Base-by-base conservation (phyloP, 163 green algal species). In the Prototheca wickerhamii region DNA sequence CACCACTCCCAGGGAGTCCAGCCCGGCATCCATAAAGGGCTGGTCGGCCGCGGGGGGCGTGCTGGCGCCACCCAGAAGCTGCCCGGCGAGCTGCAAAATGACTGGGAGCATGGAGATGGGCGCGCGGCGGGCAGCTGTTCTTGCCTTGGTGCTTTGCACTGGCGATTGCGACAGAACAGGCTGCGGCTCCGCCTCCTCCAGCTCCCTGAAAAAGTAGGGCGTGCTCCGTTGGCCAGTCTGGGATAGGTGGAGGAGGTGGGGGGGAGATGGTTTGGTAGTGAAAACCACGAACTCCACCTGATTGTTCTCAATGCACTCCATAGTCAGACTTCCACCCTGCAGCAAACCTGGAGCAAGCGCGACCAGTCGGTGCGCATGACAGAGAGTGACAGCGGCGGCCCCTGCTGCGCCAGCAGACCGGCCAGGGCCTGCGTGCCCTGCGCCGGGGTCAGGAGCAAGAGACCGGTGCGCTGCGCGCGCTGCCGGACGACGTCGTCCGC, bases 1-100 rank as follows among this genome's bases (percentile, higher is more conserved):
- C 28, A 91, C 82, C 6, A 34, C 57, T 37, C 78, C 82, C 4
- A 89, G 54, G 2, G 82, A 89, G 64, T 90, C 83, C 40, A 91
- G 60, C 6, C 84, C 84, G 26, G 79, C 76, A 56, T 76, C 79
- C 83, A 88, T 87, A 8, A 91, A 72, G 0, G 77, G 77, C 60
- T 80, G 52, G 12, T 49, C 34, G 10, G 42, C 34, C 4, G n/a
- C 46, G 15, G 71, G 52, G 29, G 40, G 3, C 3, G 52, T 17
- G 28, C 72, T 65, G 32, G 59, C n/a, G 23, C 35, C 61, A 28
- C n/a, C 29, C 33, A 28, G 7, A 10, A 56, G 32, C 32, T 37
- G 8, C 23, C 3, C 25, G 8, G 23, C 52, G 8, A 12, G 23
- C 23, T 25, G 23, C 49, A 26, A 7, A 7, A 26, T 28, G 49